A percentile compares a stretch with the other conserved stretches of the same genome.
Conservation (phyloP, 352 stramenopile species). For the Phytophthora ohioensis region DNA sequence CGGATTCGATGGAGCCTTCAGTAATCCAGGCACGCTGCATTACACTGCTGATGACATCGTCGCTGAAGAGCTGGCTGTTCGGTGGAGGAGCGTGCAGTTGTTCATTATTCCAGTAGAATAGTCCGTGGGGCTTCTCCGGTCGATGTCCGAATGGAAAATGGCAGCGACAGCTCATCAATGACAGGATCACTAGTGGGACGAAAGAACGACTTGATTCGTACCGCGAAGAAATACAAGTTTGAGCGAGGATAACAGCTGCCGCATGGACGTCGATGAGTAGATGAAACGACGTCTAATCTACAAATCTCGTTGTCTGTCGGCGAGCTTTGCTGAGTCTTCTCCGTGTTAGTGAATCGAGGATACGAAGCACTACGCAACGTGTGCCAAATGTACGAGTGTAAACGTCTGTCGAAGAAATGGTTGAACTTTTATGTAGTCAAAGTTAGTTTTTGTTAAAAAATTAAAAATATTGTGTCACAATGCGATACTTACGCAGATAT, state of each 20-base stretch:
- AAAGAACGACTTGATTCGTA: not conserved
- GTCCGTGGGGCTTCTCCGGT: not conserved
- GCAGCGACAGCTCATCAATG: conserved; percentile 7
- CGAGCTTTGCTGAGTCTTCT: not conserved
- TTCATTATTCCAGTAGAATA: conserved; percentile 3
- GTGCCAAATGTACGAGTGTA: no score
- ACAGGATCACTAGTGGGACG: not conserved
- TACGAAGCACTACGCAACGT: no score
- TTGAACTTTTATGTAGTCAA: no score
- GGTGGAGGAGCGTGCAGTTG: conserved; percentile 9
- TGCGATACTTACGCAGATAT: no score
- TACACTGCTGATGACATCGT: conserved; percentile 16
- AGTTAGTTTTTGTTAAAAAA: no score
- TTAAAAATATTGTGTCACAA: no score
- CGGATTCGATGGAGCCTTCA: not conserved
- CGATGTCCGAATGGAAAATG: conserved; percentile 3
- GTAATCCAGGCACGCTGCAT: conserved; percentile 4
- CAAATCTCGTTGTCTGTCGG: not conserved
- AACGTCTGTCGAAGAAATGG: no score
- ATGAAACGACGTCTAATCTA: not conserved
- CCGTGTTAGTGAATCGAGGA: not conserved
- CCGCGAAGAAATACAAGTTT: not conserved
- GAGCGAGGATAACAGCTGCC: not conserved
- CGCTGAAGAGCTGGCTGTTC: conserved; percentile 13
- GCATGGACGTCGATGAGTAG: not conserved